Conservation (phyloP, 495 filamentous ascomycete species). For the Penicillium bovifimosum region DNA sequence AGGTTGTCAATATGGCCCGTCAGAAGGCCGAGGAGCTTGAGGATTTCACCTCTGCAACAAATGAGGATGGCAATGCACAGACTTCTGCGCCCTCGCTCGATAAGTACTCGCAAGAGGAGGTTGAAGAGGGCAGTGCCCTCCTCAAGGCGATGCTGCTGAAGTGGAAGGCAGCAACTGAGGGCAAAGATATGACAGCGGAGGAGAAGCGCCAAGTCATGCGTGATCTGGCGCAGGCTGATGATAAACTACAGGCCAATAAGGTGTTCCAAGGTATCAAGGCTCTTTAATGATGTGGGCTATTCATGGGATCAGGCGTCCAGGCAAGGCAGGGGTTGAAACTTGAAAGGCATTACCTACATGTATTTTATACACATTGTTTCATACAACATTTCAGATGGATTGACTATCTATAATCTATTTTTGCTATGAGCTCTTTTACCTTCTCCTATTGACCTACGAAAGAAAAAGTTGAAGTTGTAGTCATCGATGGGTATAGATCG, state of each 20-base stretch:
- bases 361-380: neutral
- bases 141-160: constrained; percentile 78
- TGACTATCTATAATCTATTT: neutral
- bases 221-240: constrained; percentile 68
- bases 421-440: neutral
- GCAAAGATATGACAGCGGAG: constrained; percentile 56
- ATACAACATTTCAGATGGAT: neutral
- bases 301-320: constrained; percentile 15
- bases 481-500: neutral
- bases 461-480: neutral
- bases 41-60: constrained; percentile 68
- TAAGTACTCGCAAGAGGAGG: constrained; percentile 72
- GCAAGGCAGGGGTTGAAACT: neutral
- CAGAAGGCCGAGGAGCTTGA: constrained; percentile 97
- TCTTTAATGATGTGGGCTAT: constrained; percentile 43
- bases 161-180: constrained; percentile 83
- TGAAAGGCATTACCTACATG: neutral
- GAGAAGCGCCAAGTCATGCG: constrained; percentile 76
- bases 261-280: constrained; percentile 87
- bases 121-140: constrained; percentile 82
- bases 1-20: constrained; percentile 98
- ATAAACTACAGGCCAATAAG: constrained; percentile 69
- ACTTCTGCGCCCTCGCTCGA: constrained; percentile 36
- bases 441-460: neutral
- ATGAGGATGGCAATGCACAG: constrained; percentile 55